Evolutionary conservation across 1,284 basidiomycete genomes (phyloP).

Genomic region (Sanghuangporus sanghuang): DNA sequence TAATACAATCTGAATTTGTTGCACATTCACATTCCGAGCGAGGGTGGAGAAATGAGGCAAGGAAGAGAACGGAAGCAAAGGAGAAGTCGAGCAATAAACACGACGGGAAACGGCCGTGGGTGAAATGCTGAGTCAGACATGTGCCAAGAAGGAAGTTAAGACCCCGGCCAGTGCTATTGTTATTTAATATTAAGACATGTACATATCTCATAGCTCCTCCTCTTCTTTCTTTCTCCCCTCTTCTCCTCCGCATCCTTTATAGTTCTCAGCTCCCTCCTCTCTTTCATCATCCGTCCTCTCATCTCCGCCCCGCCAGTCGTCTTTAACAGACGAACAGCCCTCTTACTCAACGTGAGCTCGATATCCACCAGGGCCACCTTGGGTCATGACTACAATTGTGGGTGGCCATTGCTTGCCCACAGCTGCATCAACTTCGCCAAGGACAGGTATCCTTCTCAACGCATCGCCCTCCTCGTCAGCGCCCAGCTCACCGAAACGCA

Average conservation of each 20-base stretch:
- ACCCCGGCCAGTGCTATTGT: not conserved
- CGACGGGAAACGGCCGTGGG: not conserved
- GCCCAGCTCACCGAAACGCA: constrained; percentile 12
- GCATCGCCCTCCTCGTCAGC: constrained; percentile 14
- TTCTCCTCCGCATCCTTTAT: not conserved
- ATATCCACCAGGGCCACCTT: not conserved
- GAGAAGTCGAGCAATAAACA: not conserved
- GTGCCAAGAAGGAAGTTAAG: not conserved
- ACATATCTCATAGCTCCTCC: not conserved
- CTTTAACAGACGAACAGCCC: not conserved
- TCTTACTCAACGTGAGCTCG: not conserved
- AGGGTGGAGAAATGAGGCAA: not conserved
- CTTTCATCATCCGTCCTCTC: not conserved
- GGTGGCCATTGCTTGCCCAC: constrained; percentile 10
- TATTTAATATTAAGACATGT: not conserved
- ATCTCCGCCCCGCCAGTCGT: not conserved
- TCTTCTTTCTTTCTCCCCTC: too few species aligned
- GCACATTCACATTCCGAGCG: not conserved
- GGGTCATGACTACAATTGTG: constrained; percentile 9
- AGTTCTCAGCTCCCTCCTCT: not conserved
- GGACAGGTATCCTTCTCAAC: constrained; percentile 16
- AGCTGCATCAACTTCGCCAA: not conserved
- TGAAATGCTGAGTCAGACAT: not conserved
- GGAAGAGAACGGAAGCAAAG: not conserved
- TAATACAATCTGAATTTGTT: not conserved